Evolutionary conservation across 495 filamentous ascomycete species (phyloP).

Genomic region (Sphaerosporella brunnea): DNA sequence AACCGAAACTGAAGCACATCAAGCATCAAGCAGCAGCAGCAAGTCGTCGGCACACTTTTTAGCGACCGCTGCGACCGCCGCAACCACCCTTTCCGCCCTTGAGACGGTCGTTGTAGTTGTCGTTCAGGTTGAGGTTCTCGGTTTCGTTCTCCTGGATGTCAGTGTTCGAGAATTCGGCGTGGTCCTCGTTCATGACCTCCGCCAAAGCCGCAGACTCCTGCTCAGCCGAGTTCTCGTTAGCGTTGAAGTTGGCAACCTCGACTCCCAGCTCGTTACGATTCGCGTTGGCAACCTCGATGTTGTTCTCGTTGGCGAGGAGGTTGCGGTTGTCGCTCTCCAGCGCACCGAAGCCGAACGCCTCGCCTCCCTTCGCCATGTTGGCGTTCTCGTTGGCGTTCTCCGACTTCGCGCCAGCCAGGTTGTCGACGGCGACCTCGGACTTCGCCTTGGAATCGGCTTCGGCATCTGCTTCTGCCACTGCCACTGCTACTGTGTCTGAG

Average conservation of each 20-base stretch:
- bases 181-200: constrained; percentile 24
- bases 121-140: constrained; percentile 23
- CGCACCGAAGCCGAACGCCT: constrained; percentile 25
- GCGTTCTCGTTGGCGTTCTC: constrained; percentile 28
- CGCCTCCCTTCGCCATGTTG: constrained; percentile 25
- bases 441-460: constrained; percentile 10
- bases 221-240: constrained; percentile 26
- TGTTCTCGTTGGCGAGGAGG: constrained; percentile 26
- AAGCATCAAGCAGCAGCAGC: no score
- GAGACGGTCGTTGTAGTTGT: constrained; percentile 22
- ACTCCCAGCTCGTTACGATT: constrained; percentile 27
- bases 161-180: constrained; percentile 25
- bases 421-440: constrained; percentile 27
- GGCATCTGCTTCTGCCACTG: constrained; percentile 6
- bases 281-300: constrained; percentile 27
- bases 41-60: no score
- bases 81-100: not conserved
- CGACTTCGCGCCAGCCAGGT: constrained; percentile 25
- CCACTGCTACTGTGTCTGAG: no score
- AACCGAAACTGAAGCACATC: no score
- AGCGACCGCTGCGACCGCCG: not conserved
- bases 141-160: constrained; percentile 22
- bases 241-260: constrained; percentile 27
- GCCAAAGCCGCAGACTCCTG: constrained; percentile 25
- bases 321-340: constrained; percentile 24